Evolutionary conservation across 2,329 filamentous ascomycete genomes (phyloP), one percentile per base, ranked within the genome.

Genomic region (Helotiales sp.): DNA sequence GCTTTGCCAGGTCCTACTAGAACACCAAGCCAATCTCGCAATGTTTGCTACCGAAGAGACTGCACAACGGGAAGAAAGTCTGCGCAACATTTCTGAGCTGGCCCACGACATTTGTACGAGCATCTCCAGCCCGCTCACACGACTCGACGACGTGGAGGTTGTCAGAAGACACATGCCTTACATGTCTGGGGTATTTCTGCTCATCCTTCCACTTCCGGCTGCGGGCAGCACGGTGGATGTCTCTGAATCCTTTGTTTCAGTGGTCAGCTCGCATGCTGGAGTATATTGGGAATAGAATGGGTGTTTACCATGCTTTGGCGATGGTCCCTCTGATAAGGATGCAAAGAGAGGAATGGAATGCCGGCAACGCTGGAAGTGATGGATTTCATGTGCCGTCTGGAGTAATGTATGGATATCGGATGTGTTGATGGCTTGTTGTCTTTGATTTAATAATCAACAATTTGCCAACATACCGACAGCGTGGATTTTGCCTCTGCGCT

Each of bases 101-200:
- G 68, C 73, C 4, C 65, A 57, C 13, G 71, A 75, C 26, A 72
- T 74, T 22, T 75, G 73, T 61, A 64, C 43, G 30, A 70, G 71
- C 24, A 65, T 74, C 32, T 67, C 69, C 22, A 64, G 54, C 37
- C 67, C 69, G 40, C 67, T 73, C 49, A 59, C 30, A 37, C 52
- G 62, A 7, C 52, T 65, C 26, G 65, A 28, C 8, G 50, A 54
- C 1, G 5, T 58, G 22, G 32, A 61, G 17, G 45, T 52, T 8
- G 26, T 32, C 20, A 17, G 57, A 17, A 60, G 49, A n/a, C 45
- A 59, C 4, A 37, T 62, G 2, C 64, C 69, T 17, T 65, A 52
- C 5, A 69, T 75, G 40, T 69, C 65, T 8, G 69, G 69, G 1
- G 47, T 68, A 1, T 73, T 74, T 55, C 20, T 74, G 15, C 60